Percentiles rank a stretch among this genome's conserved stretches.
Evolutionary conservation across 441 rosid species (phyloP).

Genomic region (Biscutella laevigata): DNA sequence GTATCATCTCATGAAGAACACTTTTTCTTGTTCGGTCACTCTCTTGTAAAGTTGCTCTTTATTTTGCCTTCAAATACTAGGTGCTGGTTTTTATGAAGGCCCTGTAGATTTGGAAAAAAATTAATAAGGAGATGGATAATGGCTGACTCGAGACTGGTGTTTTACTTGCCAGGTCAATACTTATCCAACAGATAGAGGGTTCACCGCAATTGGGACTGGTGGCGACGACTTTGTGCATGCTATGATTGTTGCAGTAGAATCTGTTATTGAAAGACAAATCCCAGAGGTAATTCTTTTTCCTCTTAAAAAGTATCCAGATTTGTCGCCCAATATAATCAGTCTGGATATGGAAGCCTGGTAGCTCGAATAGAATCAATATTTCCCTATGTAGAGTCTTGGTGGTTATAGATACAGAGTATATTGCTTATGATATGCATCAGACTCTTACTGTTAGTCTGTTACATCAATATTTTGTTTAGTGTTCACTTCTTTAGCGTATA

Average conservation of each 20-base stretch:
- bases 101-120: neutral
- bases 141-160: slow-evolving; percentile 9
- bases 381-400: neutral
- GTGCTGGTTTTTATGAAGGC: neutral
- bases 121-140: neutral
- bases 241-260: slow-evolving; percentile 94
- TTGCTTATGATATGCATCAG: neutral
- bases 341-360: neutral
- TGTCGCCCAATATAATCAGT: neutral
- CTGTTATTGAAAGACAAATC: slow-evolving; percentile 71
- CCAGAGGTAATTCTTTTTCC: slow-evolving; percentile 48
- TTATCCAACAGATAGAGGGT: slow-evolving; percentile 88
- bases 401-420: neutral
- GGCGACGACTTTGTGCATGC: slow-evolving; percentile 96
- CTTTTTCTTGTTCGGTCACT: neutral
- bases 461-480: neutral
- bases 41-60: neutral
- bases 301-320: neutral
- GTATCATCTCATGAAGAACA: slow-evolving; percentile 26
- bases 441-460: neutral
- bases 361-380: neutral
- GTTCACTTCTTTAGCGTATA: neutral
- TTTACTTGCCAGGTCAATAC: slow-evolving; percentile 59
- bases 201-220: slow-evolving; percentile 92
- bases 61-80: neutral